Base-by-base conservation (phyloP, 2,329 filamentous ascomycete species). In the Chaetomiaceae sp. region DNA sequence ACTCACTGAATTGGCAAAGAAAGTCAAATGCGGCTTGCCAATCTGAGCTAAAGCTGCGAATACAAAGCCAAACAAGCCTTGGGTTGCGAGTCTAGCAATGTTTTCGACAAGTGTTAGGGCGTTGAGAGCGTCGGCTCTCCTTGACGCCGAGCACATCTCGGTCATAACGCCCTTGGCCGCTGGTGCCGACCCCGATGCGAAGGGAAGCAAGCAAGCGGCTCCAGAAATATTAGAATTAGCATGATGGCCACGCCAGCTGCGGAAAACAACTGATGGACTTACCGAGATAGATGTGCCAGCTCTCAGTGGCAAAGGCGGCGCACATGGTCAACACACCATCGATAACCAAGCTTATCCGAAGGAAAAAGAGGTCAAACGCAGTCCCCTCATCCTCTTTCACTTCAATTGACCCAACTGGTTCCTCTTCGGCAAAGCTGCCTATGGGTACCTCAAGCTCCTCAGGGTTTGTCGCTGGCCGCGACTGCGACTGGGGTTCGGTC, bases 151-250 rank as follows among this genome's bases (percentile, higher is more conserved):
- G 40, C 84, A 84, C 83, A 89, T 85, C 52, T 86, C 80, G 0
- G 86, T 78, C 54, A 89, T 87, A n/a, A 85, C 82, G 0, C 85
- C 86, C 59, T 89, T 89, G 1, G 84, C 83, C 0, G 85, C 83
- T 0, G 84, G 78, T 0, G 84, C 85, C 0, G 85, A 85, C 0
- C 86, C 86, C 0, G 85, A 85, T 0, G 82, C 84, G 27, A 89
- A 80, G 0, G 86, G 86, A 0, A 89, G 73, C 1, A 88, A 64
- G 23, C 80, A 76, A 0, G 83, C 83, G 1, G 85, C 79, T 76
- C 5, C 13, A 30, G 9, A 20, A 9, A 1, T n/a, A n/a, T n/a
- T n/a, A n/a, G n/a, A n/a, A 40, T 55, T 9, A 58, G 42, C 10
- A 3, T 18, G 9, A 14, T 18, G 20, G n/a, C n/a, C 4, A 13